Evolutionary conservation across 192 early-diverging fungal species (phyloP).

Genomic region (Umbelopsis ramanniana): DNA sequence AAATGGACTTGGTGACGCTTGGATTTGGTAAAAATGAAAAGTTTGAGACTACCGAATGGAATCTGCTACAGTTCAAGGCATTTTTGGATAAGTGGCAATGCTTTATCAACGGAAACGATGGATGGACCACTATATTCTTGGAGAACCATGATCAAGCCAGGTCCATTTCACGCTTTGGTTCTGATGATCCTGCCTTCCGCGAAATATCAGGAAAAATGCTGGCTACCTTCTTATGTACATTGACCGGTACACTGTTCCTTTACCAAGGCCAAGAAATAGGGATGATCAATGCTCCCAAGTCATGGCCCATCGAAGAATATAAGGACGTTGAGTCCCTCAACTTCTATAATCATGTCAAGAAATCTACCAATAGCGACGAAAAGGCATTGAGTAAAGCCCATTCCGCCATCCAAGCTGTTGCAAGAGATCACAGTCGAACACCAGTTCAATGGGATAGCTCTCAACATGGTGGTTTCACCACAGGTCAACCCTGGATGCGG

Average conservation of each 20-base stretch:
- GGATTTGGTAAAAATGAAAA: not conserved
- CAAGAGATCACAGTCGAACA: not conserved
- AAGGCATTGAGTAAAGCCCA: not conserved
- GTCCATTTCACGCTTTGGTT: not conserved
- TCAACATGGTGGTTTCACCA: not conserved
- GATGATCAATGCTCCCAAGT: not conserved
- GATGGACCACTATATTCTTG: not conserved
- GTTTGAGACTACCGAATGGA: not conserved
- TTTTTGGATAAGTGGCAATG: conserved; percentile 4
- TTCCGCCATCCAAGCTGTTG: not conserved
- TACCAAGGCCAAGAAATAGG: not conserved
- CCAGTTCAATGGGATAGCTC: not conserved
- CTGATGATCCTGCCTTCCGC: not conserved
- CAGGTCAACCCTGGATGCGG: conserved; percentile 7
- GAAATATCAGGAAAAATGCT: not conserved
- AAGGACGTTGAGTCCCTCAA: not conserved
- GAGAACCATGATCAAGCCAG: conserved; percentile 9
- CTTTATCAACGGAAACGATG: not conserved
- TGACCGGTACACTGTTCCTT: not conserved
- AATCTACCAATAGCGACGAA: not conserved
- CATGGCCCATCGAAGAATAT: not conserved
- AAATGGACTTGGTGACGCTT: not conserved
- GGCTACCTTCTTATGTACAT: not conserved
- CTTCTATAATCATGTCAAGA: not conserved
- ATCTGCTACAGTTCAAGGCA: not conserved